Percentiles rank a stretch among this genome's conserved stretches.
phyloP scores from a whole-genome alignment of 805 yeast species.

The Millerozyma miso region DNA sequence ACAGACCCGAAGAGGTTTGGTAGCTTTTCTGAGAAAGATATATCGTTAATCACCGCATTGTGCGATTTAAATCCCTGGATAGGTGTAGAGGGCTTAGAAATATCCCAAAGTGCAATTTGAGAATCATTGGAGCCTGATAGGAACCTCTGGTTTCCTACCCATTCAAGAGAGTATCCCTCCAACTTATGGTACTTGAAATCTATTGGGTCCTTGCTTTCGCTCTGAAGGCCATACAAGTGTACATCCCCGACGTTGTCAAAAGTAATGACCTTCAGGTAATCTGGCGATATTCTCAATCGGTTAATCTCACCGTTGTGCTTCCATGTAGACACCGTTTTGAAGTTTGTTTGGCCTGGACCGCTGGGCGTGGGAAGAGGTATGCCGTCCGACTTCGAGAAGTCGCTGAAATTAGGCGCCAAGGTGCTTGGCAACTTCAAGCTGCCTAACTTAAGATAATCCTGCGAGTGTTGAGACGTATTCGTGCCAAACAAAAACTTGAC shows the following conservation, averaged over 20 bases:
- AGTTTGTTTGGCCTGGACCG: constrained; percentile 28
- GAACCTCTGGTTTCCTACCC: constrained; percentile 50
- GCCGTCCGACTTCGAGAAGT: constrained; percentile 15
- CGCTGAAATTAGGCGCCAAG: constrained; percentile 32
- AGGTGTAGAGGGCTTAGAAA: constrained; percentile 42
- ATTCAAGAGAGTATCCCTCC: constrained; percentile 71
- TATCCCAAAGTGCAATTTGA: constrained; percentile 69
- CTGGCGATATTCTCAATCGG: constrained; percentile 52
- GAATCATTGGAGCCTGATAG: constrained; percentile 65
- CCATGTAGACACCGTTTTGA: constrained; percentile 47
- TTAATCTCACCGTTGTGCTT: constrained; percentile 66
- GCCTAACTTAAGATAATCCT: constrained; percentile 44
- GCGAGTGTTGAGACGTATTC: constrained; percentile 34
- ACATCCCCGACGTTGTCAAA: constrained; percentile 52
- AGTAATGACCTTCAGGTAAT: constrained; percentile 47
- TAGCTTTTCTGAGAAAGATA: constrained; percentile 50
- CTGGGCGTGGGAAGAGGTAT: constrained; percentile 21
- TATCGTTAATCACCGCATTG: constrained; percentile 59
- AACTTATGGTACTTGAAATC: constrained; percentile 52
- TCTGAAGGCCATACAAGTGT: constrained; percentile 36
- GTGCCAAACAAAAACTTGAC: constrained; percentile 48
- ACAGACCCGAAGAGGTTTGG: constrained; percentile 60
- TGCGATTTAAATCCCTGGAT: constrained; percentile 47
- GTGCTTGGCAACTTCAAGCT: constrained; percentile 48
- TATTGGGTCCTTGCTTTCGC: constrained; percentile 10